phyloP scores from a whole-genome alignment of 345 rosid species.

The Hibiscus trionum region DNA sequence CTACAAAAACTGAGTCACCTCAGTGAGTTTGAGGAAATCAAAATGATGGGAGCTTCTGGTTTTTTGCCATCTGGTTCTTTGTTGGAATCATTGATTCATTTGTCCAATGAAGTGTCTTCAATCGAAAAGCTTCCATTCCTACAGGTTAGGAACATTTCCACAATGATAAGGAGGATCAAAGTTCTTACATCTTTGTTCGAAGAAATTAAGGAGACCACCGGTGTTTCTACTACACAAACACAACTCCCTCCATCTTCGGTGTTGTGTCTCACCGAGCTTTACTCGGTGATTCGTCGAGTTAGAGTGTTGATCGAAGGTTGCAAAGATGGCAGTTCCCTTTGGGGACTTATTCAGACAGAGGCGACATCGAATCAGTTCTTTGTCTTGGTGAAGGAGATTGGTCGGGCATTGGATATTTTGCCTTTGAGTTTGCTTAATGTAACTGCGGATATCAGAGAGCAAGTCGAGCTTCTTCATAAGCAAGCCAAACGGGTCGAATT shows the following conservation, averaged over 20 bases:
- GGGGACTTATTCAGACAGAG: slow-evolving; percentile 38
- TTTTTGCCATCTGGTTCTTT: slow-evolving; percentile 40
- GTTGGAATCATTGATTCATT: slow-evolving; percentile 39
- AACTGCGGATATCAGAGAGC: slow-evolving; percentile 43
- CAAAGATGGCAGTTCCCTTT: slow-evolving; percentile 44
- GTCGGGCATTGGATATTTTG: slow-evolving; percentile 53
- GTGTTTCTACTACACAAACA: not conserved
- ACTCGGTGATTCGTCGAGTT: slow-evolving; percentile 38
- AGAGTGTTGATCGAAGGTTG: slow-evolving; percentile 39
- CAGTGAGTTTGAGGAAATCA: no score
- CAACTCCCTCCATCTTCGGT: slow-evolving; percentile 27
- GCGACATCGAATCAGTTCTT: slow-evolving; percentile 39
- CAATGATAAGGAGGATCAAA: slow-evolving; percentile 49
- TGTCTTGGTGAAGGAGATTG: slow-evolving; percentile 53
- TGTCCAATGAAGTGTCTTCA: slow-evolving; percentile 39
- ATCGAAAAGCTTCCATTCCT: slow-evolving; percentile 40
- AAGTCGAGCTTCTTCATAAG: slow-evolving; percentile 56
- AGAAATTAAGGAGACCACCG: slow-evolving; percentile 21
- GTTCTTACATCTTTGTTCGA: slow-evolving; percentile 49
- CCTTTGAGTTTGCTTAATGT: slow-evolving; percentile 49
- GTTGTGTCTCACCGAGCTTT: slow-evolving; percentile 50
- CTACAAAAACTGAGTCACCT: not conserved
- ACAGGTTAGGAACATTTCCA: slow-evolving; percentile 38
- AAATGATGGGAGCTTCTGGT: slow-evolving; percentile 34
- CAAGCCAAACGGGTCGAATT: slow-evolving; percentile 46